phyloP scores from a whole-genome alignment of 805 yeast species.

The Barnettozyma pratensis region DNA sequence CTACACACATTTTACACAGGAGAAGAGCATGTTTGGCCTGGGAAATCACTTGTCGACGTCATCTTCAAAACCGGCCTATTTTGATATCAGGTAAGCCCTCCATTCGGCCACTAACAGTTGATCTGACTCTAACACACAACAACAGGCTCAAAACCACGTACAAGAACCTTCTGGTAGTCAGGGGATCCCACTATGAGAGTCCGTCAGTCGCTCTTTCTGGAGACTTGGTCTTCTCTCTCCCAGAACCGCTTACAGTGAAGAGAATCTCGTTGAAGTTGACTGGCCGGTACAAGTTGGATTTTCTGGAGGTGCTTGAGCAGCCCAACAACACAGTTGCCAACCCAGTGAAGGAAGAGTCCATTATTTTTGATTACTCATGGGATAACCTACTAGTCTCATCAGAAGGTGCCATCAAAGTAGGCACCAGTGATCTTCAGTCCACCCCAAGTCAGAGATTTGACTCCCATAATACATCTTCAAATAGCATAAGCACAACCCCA shows the following conservation, averaged over 20 bases:
- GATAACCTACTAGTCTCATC: slow-evolving; percentile 40
- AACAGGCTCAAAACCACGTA: slow-evolving; percentile 30
- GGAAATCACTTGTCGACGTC: slow-evolving; percentile 17
- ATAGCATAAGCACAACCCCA: slow-evolving; percentile 2
- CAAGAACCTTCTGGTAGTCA: slow-evolving; percentile 64
- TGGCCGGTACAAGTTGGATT: slow-evolving; percentile 58
- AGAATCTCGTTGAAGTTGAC: slow-evolving; percentile 54
- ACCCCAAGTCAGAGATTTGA: slow-evolving; percentile 8
- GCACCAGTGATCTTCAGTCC: slow-evolving; percentile 12
- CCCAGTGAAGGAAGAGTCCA: slow-evolving; percentile 45
- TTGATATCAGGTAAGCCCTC: slow-evolving; percentile 25
- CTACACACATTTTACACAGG: too few species aligned
- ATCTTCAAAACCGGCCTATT: slow-evolving; percentile 21
- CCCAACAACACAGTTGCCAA: slow-evolving; percentile 32
- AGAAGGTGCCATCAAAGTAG: slow-evolving; percentile 25
- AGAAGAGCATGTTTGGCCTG: slow-evolving; percentile 18
- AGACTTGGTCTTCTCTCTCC: slow-evolving; percentile 61
- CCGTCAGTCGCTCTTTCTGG: slow-evolving; percentile 74
- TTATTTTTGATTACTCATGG: slow-evolving; percentile 71
- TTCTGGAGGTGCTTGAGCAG: slow-evolving; percentile 41
- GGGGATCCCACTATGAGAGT: slow-evolving; percentile 74
- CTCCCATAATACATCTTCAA: neutral
- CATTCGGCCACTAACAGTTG: neutral
- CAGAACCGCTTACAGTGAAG: slow-evolving; percentile 62
- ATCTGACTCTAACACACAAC: too few species aligned